Conservation (phyloP, 441 rosid genomes). For the Viola pubescens region DNA sequence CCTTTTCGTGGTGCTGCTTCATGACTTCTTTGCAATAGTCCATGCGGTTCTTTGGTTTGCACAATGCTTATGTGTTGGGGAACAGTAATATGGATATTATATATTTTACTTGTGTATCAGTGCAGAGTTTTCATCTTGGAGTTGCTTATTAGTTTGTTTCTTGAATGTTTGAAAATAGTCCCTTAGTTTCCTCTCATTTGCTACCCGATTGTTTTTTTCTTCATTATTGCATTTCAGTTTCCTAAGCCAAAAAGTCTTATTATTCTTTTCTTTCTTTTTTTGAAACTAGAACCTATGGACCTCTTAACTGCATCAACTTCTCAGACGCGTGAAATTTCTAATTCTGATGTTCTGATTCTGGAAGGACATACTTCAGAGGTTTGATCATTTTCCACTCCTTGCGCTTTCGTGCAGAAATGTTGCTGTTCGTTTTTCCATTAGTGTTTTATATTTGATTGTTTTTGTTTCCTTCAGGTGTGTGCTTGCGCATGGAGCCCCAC, state of each 20-base stretch:
- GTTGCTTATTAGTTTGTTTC: not conserved
- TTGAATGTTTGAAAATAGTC: not conserved
- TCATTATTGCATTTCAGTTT: too few species aligned
- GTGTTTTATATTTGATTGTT: not conserved
- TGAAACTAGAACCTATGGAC: conserved; percentile 82
- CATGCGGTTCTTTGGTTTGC: not conserved
- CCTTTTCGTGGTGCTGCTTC: not conserved
- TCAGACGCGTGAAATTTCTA: conserved; percentile 61
- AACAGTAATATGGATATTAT: not conserved
- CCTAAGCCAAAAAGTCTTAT: too few species aligned
- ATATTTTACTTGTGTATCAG: not conserved
- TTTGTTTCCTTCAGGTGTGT: conserved; percentile 57
- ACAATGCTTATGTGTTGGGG: not conserved
- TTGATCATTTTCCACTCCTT: conserved; percentile 19
- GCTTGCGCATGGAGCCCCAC: conserved; percentile 99
- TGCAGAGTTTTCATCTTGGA: too few species aligned
- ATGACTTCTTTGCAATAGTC: not conserved
- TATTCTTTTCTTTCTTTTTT: not conserved
- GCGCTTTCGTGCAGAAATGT: not conserved
- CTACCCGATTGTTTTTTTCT: too few species aligned
- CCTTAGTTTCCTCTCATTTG: not conserved
- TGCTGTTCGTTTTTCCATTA: conserved; percentile 1
- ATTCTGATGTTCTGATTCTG: conserved; percentile 74
- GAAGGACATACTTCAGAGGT: conserved; percentile 99
- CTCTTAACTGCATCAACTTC: conserved; percentile 42